phyloP scores from a whole-genome alignment of 345 rosid species.

The Populus tremula region DNA sequence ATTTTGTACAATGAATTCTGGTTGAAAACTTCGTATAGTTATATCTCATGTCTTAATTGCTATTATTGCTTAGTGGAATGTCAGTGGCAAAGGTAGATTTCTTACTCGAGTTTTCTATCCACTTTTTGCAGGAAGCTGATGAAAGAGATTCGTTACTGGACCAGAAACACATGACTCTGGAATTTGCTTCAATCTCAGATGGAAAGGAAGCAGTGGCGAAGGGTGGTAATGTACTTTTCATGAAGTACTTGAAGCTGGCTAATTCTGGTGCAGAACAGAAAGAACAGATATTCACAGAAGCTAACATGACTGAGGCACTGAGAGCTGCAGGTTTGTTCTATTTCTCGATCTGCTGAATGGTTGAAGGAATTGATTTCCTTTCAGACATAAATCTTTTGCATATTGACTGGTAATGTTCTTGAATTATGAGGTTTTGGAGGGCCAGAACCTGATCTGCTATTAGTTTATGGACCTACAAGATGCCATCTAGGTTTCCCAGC shows the following conservation, averaged over 20 bases:
- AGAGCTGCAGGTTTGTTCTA: slow-evolving; percentile 59
- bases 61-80: slow-evolving; percentile 1
- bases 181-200: slow-evolving; percentile 66
- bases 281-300: slow-evolving; percentile 60
- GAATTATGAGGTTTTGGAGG: slow-evolving; percentile 54
- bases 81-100: slow-evolving; percentile 8
- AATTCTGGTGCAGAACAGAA: slow-evolving; percentile 35
- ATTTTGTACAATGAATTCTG: neutral
- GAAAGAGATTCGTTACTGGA: slow-evolving; percentile 29
- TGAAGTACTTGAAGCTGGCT: slow-evolving; percentile 40
- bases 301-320: slow-evolving; percentile 62
- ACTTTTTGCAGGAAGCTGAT: slow-evolving; percentile 43
- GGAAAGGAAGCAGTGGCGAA: slow-evolving; percentile 80
- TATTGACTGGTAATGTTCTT: slow-evolving; percentile 9
- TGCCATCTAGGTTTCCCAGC: slow-evolving; percentile 93
- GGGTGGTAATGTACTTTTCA: slow-evolving; percentile 77
- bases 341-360: slow-evolving; percentile 8
- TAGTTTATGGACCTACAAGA: slow-evolving; percentile 83
- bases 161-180: slow-evolving; percentile 43
- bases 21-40: neutral
- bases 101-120: neutral
- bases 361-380: slow-evolving; percentile 1
- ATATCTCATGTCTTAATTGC: neutral
- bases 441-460: slow-evolving; percentile 73
- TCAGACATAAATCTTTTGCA: slow-evolving; percentile 3